Percentiles rank a stretch among this genome's conserved stretches.
Conservation (phyloP, 1,284 basidiomycete species). For the Pseudozyma thailandica region DNA sequence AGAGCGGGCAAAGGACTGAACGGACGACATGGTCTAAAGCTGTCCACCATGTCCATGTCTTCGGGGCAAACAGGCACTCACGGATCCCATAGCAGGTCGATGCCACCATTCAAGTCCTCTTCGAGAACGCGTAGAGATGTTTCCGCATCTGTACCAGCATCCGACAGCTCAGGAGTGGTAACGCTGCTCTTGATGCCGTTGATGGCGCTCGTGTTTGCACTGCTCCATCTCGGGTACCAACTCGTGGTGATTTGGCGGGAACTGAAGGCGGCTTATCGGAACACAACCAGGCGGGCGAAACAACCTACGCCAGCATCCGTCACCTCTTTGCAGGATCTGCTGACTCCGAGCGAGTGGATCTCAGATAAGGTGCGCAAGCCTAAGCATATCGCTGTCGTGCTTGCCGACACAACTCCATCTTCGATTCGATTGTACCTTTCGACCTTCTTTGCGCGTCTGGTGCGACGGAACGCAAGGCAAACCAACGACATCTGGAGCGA, state of each 20-base stretch:
- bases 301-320: conserved; percentile 6
- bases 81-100: not conserved
- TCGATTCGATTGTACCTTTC: conserved; percentile 29
- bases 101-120: not conserved
- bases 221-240: conserved; percentile 36
- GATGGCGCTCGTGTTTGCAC: conserved; percentile 19
- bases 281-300: not conserved
- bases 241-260: not conserved
- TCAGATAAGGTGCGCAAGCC: conserved; percentile 16
- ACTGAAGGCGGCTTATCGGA: not conserved
- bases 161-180: not conserved
- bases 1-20: too few relatives aligned
- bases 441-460: conserved; percentile 5
- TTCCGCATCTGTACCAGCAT: not conserved
- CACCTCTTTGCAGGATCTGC: conserved; percentile 12
- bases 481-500: conserved; percentile 9
- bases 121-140: not conserved
- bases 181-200: conserved; percentile 24
- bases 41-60: conserved; percentile 3
- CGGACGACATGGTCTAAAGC: not conserved
- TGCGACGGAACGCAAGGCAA: not conserved
- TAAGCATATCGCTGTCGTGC: conserved; percentile 25
- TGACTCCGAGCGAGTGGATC: conserved; percentile 4
- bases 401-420: conserved; percentile 25
- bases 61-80: conserved; percentile 4